Evolutionary conservation across 768 basidiomycete genomes (phyloP).

Genomic region (Nidularia sp.): DNA sequence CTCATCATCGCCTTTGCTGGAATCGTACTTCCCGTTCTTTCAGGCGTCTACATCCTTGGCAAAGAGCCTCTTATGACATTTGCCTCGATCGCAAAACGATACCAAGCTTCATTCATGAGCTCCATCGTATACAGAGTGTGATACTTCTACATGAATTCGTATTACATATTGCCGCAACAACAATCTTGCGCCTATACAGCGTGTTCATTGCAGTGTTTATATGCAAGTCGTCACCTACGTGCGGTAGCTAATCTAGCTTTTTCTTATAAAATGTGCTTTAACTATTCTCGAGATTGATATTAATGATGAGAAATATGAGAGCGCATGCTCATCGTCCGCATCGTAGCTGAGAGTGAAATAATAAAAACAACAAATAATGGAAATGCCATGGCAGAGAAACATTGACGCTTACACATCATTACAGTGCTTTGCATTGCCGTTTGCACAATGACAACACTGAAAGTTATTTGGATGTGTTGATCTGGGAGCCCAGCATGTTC

Average conservation of each 20-base stretch:
- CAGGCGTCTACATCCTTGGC: constrained; percentile 51
- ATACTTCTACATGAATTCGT: background rate
- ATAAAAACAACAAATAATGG: constrained; percentile 7
- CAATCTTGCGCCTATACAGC: too few species aligned
- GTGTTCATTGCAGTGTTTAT: too few species aligned
- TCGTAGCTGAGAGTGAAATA: constrained; percentile 46
- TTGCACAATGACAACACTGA: too few species aligned
- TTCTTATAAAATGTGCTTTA: too few species aligned
- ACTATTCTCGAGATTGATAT: background rate
- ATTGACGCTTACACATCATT: constrained; percentile 59
- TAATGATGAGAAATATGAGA: constrained; percentile 25
- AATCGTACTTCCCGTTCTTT: constrained; percentile 45
- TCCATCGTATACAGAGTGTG: constrained; percentile 45
- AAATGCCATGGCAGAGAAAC: background rate
- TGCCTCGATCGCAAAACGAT: constrained; percentile 44
- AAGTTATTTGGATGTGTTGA: too few species aligned
- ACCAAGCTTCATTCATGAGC: constrained; percentile 42
- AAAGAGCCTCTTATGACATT: constrained; percentile 58
- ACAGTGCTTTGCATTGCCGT: constrained; percentile 11
- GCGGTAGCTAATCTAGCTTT: too few species aligned
- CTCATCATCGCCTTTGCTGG: constrained; percentile 24
- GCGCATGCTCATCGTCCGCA: constrained; percentile 61
- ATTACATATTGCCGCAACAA: background rate
- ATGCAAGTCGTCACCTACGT: too few species aligned
- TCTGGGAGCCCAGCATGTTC: too few species aligned